phyloP scores from a whole-genome alignment of 2,329 filamentous ascomycete genomes.

The Diplodia intermedia region DNA sequence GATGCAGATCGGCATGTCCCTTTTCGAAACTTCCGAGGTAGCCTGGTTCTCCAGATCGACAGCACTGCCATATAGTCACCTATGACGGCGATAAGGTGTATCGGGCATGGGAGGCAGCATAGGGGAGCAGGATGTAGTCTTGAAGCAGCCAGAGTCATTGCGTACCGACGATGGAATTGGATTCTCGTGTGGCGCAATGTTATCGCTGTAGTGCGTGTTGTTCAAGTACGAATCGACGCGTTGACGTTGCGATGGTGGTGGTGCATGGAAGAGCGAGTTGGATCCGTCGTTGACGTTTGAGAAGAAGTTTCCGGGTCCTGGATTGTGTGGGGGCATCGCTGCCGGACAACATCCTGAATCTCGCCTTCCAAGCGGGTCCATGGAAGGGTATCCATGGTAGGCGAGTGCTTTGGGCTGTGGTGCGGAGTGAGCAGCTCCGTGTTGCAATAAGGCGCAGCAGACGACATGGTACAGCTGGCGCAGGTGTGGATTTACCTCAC shows the following conservation, averaged over 20 bases:
- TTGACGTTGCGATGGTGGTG: constrained; percentile 7
- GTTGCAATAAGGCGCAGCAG: constrained; percentile 16
- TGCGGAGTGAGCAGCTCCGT: constrained; percentile 20
- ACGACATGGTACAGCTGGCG: constrained; percentile 19
- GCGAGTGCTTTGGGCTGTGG: constrained; percentile 15
- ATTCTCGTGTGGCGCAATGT: constrained; percentile 18
- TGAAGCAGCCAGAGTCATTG: constrained; percentile 13
- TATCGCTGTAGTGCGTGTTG: constrained; percentile 6
- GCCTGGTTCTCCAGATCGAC: background rate
- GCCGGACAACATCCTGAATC: constrained; percentile 8
- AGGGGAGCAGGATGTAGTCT: constrained; percentile 5
- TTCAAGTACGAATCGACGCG: constrained; percentile 16
- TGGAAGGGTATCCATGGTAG: background rate
- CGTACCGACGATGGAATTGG: constrained; percentile 6
- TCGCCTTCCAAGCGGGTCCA: constrained; percentile 6
- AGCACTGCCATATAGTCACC: constrained; percentile 27
- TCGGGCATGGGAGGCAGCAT: constrained; percentile 15
- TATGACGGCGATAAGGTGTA: constrained; percentile 13
- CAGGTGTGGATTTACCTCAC: constrained; percentile 29
- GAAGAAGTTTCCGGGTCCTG: constrained; percentile 3
- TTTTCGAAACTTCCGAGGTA: background rate
- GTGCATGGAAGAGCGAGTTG: constrained; percentile 19
- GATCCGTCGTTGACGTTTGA: constrained; percentile 18
- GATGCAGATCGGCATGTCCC: constrained; percentile 10
- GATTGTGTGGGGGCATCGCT: background rate